Base-by-base conservation (phyloP, 1,139 yeast species). In the Suhomyces wounanorum region DNA sequence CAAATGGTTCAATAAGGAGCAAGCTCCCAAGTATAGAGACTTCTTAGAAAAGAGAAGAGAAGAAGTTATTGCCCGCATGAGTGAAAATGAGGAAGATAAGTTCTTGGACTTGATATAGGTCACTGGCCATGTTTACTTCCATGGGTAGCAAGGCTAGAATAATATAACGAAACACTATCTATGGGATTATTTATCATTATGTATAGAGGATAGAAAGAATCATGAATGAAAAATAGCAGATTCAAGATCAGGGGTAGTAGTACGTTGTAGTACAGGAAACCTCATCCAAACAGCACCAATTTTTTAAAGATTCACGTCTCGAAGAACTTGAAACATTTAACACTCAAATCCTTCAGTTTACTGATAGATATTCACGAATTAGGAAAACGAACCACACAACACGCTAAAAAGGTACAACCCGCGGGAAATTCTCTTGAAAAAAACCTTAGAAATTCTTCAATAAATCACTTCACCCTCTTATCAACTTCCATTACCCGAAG, bases 51-150 rank as follows among this genome's bases (percentile, higher is more conserved):
- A 53, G 31, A 65, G 62, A 55, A 61, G 75, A 47, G 60, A 59
- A 48, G 67, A 69, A 41, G 63, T 64, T 41, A 63, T 69, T 69
- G 62, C 61, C 10, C 59, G 58, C 18, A 66, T 69, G 57, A 55
- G 66, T 43, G 50, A 42, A 8, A 52, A 60, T 16, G 70, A 60
- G 36, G 75, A 72, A 8, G 72, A 69, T 21, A 59, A 61, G 9
- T 63, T 75, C 18, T 66, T 75, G 59, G 76, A 72, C 44, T 61
- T 75, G 48, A 64, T 66, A 55, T 65, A 56, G 35, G 30, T 2
- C 36, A 26, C 13, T 26, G 16, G 18, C 13, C 9, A 17, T 21
- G 8, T 3, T 18, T 6, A 21, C 3, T 21, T 21, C 6, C 3
- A 21, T 21, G 23, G 23, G 23, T 6, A 21, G 6, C 23, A 21